Evolutionary conservation across 1,284 basidiomycete genomes (phyloP).

Genomic region (Ustilago shanxiensis): DNA sequence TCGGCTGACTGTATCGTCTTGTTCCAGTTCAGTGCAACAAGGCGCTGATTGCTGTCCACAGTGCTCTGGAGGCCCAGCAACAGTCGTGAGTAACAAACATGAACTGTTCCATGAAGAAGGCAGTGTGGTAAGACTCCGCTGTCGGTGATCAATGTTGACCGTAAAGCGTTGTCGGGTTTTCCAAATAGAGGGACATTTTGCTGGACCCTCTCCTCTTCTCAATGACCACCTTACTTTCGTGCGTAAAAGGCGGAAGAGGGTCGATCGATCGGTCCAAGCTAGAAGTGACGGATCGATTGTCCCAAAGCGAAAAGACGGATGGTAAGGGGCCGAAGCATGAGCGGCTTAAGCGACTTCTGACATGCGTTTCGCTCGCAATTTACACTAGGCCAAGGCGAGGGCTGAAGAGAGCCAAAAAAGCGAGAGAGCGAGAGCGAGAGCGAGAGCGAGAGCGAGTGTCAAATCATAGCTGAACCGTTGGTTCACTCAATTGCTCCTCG

Average conservation of each 20-base stretch:
- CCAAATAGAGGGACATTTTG: background rate
- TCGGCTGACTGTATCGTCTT: too few relatives aligned
- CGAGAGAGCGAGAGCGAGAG: too few relatives aligned
- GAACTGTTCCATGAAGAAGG: background rate
- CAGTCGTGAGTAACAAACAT: too few relatives aligned
- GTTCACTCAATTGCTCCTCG: slow-evolving; percentile 2
- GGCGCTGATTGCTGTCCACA: too few relatives aligned
- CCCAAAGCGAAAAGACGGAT: background rate
- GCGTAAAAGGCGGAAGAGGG: background rate
- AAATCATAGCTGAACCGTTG: background rate
- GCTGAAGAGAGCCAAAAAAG: too few relatives aligned
- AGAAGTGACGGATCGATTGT: background rate
- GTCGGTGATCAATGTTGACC: background rate
- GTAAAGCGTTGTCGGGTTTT: background rate
- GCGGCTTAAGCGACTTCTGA: background rate
- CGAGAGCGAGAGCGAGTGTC: background rate
- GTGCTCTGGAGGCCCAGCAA: too few relatives aligned
- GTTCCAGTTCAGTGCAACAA: too few relatives aligned
- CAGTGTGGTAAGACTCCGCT: background rate
- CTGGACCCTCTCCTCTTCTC: too few relatives aligned
- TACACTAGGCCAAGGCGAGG: too few relatives aligned
- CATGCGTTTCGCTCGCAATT: background rate
- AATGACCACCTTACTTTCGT: background rate
- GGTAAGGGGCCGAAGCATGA: background rate
- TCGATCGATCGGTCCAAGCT: too few relatives aligned